These are phyloP conservation scores for Diplodia corticola DNA, from an alignment of 2,329 filamentous ascomycete genomes.

Conservation along the genomic window DNA sequence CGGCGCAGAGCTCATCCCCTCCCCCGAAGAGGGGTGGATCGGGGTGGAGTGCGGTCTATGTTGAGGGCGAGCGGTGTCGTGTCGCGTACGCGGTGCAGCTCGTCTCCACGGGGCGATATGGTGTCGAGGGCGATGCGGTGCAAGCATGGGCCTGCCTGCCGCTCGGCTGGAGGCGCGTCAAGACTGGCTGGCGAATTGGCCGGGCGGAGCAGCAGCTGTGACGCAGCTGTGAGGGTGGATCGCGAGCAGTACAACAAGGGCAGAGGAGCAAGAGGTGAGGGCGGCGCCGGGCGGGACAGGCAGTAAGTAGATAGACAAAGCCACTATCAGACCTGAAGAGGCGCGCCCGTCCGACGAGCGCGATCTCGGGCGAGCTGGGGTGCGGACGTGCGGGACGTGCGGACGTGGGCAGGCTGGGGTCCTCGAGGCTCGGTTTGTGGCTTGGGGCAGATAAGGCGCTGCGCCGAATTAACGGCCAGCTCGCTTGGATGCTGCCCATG, in stretches of 20 bases:
- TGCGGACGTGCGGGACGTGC: background rate
- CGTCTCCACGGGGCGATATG: slow-evolving; percentile 9
- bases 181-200: background rate
- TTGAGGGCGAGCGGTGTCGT: background rate
- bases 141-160: slow-evolving; percentile 14
- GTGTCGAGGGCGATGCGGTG: background rate
- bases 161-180: slow-evolving; percentile 5
- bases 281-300: background rate
- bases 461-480: slow-evolving; percentile 20
- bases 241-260: background rate
- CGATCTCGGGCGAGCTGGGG: slow-evolving; percentile 12
- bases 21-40: slow-evolving; percentile 45
- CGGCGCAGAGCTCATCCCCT: slow-evolving; percentile 32
- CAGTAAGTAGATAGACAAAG: background rate
- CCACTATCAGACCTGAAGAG: slow-evolving; percentile 11
- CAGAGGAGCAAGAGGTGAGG: background rate
- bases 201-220: background rate
- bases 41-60: slow-evolving; percentile 26
- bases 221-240: background rate
- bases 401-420: background rate
- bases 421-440: slow-evolving; percentile 9
- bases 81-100: slow-evolving; percentile 16
- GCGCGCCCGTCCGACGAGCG: slow-evolving; percentile 2
- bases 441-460: slow-evolving; percentile 17
- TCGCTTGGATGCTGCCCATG: slow-evolving; percentile 15